phyloP scores from a whole-genome alignment of 805 yeast genomes.

The Teunomyces gatunensis region DNA sequence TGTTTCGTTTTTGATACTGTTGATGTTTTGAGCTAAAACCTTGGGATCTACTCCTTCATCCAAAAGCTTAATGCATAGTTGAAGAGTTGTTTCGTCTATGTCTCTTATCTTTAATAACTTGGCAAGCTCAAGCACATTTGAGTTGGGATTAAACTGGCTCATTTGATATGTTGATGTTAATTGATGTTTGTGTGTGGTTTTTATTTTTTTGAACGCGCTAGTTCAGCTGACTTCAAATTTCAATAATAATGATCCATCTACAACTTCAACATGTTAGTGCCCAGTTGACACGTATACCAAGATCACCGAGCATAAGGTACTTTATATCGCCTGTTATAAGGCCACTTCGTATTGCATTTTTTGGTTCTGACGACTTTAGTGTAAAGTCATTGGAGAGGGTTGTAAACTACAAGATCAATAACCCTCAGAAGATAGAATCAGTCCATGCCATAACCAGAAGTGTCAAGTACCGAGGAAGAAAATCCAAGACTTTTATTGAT shows the following conservation, averaged over 20 bases:
- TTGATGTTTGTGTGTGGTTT: slow-evolving; percentile 4
- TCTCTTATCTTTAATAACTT: slow-evolving; percentile 18
- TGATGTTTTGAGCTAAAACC: slow-evolving; percentile 24
- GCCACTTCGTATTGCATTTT: slow-evolving; percentile 50
- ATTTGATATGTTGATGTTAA: not conserved
- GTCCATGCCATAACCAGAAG: slow-evolving; percentile 64
- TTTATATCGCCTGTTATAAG: not conserved
- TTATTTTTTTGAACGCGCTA: not conserved
- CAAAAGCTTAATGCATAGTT: slow-evolving; percentile 30
- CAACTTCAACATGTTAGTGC: not conserved
- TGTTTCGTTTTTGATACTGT: slow-evolving; percentile 26
- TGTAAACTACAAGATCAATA: slow-evolving; percentile 19
- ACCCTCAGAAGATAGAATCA: slow-evolving; percentile 21
- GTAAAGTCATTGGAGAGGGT: slow-evolving; percentile 47
- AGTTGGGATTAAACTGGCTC: slow-evolving; percentile 7
- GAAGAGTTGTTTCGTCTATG: slow-evolving; percentile 29
- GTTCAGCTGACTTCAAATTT: not conserved
- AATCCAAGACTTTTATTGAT: slow-evolving; percentile 43
- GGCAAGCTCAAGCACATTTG: slow-evolving; percentile 20
- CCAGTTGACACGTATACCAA: not conserved
- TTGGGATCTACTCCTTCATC: slow-evolving; percentile 36
- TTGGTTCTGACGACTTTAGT: slow-evolving; percentile 78
- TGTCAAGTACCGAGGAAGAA: slow-evolving; percentile 65
- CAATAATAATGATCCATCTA: not conserved
- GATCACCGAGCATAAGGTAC: not conserved